These are phyloP conservation scores for Plasmodium malariae DNA, from an alignment of 169 alveolate genomes.

Conservation along the genomic window DNA sequence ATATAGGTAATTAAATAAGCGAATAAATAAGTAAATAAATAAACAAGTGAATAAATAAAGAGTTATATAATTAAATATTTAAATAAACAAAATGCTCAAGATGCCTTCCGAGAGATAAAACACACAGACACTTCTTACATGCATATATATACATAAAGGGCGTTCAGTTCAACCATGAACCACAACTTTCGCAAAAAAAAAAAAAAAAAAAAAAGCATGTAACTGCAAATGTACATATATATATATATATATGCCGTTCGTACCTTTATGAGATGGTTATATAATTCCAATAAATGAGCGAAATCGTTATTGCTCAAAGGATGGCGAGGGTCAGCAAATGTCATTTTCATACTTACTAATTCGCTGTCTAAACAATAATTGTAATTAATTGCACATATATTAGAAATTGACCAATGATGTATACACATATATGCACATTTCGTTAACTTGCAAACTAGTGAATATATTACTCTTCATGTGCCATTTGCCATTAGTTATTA, in stretches of 20 bases:
- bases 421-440: neutral
- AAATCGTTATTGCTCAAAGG: conserved; percentile 61
- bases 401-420: conserved; percentile 2
- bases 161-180: neutral
- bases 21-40: neutral
- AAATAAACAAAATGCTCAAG: neutral
- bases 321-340: conserved; percentile 74
- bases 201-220: neutral
- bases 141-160: neutral
- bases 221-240: neutral
- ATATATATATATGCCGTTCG: neutral
- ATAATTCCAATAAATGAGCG: conserved; percentile 48
- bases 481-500: no score
- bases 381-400: neutral
- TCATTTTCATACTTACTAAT: conserved; percentile 41
- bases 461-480: no score
- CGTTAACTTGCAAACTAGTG: no score
- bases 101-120: neutral
- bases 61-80: neutral
- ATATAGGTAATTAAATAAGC: neutral
- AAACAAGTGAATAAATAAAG: neutral
- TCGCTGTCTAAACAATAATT: neutral
- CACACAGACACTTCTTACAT: neutral
- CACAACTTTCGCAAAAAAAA: neutral
- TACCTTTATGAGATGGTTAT: conserved; percentile 63